A percentile compares a stretch with the other conserved stretches of the same genome.
Evolutionary conservation across 1,284 basidiomycete species (phyloP).

Genomic region (Boletellus deceptivus): DNA sequence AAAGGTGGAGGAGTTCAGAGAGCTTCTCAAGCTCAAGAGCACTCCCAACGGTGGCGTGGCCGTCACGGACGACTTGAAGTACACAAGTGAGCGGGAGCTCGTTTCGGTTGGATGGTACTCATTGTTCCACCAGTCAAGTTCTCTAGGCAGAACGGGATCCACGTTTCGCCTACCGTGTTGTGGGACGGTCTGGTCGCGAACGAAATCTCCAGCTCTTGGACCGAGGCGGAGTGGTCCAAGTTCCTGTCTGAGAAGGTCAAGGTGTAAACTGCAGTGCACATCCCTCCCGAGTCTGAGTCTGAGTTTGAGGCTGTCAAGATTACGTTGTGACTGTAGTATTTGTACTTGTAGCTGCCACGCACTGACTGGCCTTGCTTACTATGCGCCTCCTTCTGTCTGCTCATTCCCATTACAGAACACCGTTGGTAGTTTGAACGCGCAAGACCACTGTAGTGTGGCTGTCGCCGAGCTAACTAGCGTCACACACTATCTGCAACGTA

Average conservation of each 20-base stretch:
- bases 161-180: slow-evolving; percentile 86
- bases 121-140: slow-evolving; percentile 64
- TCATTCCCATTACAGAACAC: too few species aligned
- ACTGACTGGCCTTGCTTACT: too few species aligned
- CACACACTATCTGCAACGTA: too few species aligned
- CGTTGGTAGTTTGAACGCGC: too few species aligned
- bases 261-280: slow-evolving; percentile 25
- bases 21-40: slow-evolving; percentile 63
- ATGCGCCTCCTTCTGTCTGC: too few species aligned
- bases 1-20: slow-evolving; percentile 51
- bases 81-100: slow-evolving; percentile 57
- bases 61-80: slow-evolving; percentile 85
- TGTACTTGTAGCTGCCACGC: too few species aligned
- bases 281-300: too few species aligned
- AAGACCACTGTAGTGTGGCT: too few species aligned
- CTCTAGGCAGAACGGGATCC: slow-evolving; percentile 87
- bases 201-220: slow-evolving; percentile 84
- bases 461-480: too few species aligned
- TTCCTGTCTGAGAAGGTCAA: slow-evolving; percentile 71
- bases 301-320: too few species aligned
- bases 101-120: not conserved
- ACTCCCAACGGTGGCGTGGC: slow-evolving; percentile 72
- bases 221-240: slow-evolving; percentile 79
- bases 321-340: too few species aligned
- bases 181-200: slow-evolving; percentile 83